Evolutionary conservation across 140 eudicot species (phyloP).

Genomic region (Senecio squalidus): DNA sequence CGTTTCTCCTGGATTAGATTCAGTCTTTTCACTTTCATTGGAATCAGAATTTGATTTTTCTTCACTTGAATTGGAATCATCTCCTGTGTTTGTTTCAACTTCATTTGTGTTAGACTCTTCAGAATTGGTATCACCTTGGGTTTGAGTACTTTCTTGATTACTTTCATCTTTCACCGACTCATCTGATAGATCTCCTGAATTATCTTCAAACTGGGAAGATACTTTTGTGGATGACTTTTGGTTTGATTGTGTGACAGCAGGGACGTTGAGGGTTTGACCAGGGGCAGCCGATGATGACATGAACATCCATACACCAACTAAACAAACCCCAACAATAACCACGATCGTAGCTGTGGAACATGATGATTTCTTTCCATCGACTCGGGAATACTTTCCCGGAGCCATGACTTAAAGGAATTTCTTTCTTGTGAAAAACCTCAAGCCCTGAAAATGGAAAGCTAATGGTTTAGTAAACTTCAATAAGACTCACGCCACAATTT

Average conservation of each 20-base stretch:
- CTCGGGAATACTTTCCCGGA: conserved; percentile 57
- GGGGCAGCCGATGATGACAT: conserved; percentile 62
- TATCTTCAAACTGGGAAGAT: conserved; percentile 44
- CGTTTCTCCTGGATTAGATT: conserved; percentile 19
- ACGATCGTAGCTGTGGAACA: conserved; percentile 47
- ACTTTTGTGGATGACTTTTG: conserved; percentile 21
- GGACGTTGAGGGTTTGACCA: conserved; percentile 28
- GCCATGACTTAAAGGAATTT: conserved; percentile 33
- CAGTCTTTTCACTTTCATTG: conserved; percentile 14
- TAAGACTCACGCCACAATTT: too few relatives aligned
- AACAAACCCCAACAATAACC: conserved; percentile 44
- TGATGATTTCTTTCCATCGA: conserved; percentile 56
- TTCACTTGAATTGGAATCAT: conserved; percentile 20
- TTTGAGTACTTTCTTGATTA: conserved; percentile 11
- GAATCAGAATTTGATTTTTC: conserved; percentile 23
- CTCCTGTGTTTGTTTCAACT: conserved; percentile 23
- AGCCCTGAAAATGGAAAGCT: background rate
- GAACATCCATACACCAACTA: conserved; percentile 60
- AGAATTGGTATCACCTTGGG: too few relatives aligned
- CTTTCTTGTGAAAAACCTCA: conserved; percentile 21
- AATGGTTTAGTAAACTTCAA: background rate
- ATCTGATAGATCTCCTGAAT: conserved; percentile 43
- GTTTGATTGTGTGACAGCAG: conserved; percentile 27
- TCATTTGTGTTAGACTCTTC: conserved; percentile 28
- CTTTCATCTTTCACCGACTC: conserved; percentile 36